Evolutionary conservation across 2,329 filamentous ascomycete genomes (phyloP), one percentile per base, ranked within the genome.

Genomic region (Hypoxylon sp.): DNA sequence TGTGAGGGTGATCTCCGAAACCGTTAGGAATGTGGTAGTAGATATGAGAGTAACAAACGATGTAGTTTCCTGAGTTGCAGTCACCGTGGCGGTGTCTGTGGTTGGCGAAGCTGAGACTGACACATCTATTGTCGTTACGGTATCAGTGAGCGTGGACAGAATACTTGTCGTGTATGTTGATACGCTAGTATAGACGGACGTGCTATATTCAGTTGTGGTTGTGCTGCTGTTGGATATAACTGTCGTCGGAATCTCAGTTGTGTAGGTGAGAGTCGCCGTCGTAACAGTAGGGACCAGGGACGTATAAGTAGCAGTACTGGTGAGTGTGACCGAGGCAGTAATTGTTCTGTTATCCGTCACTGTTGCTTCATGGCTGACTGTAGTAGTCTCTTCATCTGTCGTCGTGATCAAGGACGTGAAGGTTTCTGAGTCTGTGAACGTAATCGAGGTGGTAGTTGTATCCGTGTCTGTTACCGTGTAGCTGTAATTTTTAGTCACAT

Each of bases 21-120:
- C 62, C 2, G 75, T 77, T 13, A 75, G 55, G 47, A 74, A 76
- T 8, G 75, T 77, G 6, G 73, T 74, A 13, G 74, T 78, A 15
- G 65, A 67, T n/a, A 67, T 71, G 2, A 73, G 51, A 10, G 76
- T 77, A 32, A 77, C 66, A 19, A 74, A 71, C 15, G 74, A 73
- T n/a, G 72, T 74, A 5, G 63, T 72, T 48, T 72, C 68, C 21
- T 72, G 59, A 7, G 74, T 78, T n/a, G 72, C 63, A 13, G 74
- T 74, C 76, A 55, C 75, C 0, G 62, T 61, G 4, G 59, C 50
- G 3, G 68, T 77, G 52, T 75, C 62, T n/a, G 76, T 78, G 57
- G 68, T 71, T 17, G 63, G 65, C 32, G 57, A 73, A n/a, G 35
- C 63, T 27, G 59, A 68, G 44, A 67, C 53, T 47, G 56, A 73